Percentiles rank a stretch among this genome's conserved stretches.
Evolutionary conservation across 495 filamentous ascomycete genomes (phyloP).

Genomic region (Penicillium coffeae): DNA sequence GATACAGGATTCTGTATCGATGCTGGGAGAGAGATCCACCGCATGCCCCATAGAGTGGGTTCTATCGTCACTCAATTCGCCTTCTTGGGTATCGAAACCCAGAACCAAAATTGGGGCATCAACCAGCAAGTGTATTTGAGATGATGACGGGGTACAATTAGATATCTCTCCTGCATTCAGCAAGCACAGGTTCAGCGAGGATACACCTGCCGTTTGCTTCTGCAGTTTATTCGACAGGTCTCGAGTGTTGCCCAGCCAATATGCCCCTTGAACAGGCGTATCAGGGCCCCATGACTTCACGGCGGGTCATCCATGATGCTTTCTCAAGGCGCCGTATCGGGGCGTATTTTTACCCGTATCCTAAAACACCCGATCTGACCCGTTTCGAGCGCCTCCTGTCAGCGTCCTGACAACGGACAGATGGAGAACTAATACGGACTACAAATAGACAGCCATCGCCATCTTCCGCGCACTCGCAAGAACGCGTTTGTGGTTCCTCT

Average conservation of each 20-base stretch:
- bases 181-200: no score
- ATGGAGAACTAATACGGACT: not conserved
- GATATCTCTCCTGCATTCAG: no score
- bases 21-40: conserved; percentile 9
- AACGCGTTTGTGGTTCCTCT: not conserved
- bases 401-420: not conserved
- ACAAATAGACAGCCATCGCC: not conserved
- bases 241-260: no score
- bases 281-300: conserved; percentile 21
- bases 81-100: no score
- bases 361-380: conserved; percentile 19
- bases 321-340: conserved; percentile 7
- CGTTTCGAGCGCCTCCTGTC: not conserved
- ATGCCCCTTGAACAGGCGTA: conserved; percentile 7
- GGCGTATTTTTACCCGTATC: conserved; percentile 9
- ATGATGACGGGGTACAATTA: no score
- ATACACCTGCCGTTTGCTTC: no score
- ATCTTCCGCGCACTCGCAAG: not conserved
- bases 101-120: no score
- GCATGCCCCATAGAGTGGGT: conserved; percentile 13
- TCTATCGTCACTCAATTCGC: conserved; percentile 3
- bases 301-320: conserved; percentile 22
- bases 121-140: no score
- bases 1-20: conserved; percentile 15
- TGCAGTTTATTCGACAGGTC: no score